Evolutionary conservation across 768 basidiomycete genomes (phyloP), one percentile per base, ranked within the genome.

Genomic region (Suillus paluster): DNA sequence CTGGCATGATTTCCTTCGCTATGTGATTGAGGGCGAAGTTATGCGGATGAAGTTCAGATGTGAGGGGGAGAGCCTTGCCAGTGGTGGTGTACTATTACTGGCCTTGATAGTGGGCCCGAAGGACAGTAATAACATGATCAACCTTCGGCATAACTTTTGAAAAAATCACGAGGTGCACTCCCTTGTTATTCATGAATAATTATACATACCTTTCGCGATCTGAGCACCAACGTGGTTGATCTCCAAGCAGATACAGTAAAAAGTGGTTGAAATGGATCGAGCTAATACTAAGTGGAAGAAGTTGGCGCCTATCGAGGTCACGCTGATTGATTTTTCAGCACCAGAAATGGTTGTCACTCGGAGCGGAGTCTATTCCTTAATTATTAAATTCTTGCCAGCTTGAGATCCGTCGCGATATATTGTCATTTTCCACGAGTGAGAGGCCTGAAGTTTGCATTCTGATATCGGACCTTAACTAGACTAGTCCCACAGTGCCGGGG

Each of bases 211-310:
- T 69, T 76, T 67, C 73, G 77, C 8, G 88, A 83, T 7, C 76
- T 80, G 5, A 95, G 76, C 11, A 92, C 79, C 8, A 95, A 75
- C 60, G 84, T 84, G 0, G 89, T 88, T 27, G 82, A 69, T 95
- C 88, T 41, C 81, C 82, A 19, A 78, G 77, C 74, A 2, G 86
- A 88, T 14, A 84, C n/a, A 80, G 71, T 88, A 95, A 33, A 74
- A 75, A 17, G 87, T 72, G 10, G 75, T 75, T 46, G 76, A 77
- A 42, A 95, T 72, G 1, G 85, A 83, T 9, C 84, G 80, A 2
- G 92, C 91, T 49, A 99, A 78, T 4, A 84, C 85, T 0, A 93
- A 89, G 71, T 96, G 91, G 72, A 97, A 96, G 73, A 91, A 95
- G n/a, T n/a, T n/a, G n/a, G 12, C 97, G 86, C 9, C 88, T 85